Conservation (phyloP, 164 flowering plant genomes). For the Chimonanthus salicifolius region DNA sequence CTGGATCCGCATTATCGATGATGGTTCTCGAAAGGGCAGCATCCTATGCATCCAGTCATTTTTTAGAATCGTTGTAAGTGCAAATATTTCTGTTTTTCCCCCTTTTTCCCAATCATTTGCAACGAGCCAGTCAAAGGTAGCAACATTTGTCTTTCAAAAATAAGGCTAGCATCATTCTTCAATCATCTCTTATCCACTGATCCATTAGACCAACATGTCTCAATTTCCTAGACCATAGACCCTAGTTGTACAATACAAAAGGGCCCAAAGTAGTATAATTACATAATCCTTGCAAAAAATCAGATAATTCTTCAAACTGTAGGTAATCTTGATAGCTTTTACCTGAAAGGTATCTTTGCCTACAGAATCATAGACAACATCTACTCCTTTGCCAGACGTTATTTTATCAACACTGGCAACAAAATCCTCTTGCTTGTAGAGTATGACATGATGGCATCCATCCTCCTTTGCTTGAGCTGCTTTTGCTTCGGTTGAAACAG, state of each 20-base stretch:
- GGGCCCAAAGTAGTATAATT: background rate
- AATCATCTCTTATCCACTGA: too few relatives aligned
- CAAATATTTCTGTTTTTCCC: background rate
- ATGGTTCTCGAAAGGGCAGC: background rate
- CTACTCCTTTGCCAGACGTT: constrained; percentile 28
- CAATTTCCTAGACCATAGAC: background rate
- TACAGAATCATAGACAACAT: constrained; percentile 33
- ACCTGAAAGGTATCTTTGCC: constrained; percentile 34
- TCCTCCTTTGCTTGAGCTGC: constrained; percentile 81
- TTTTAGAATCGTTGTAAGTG: background rate
- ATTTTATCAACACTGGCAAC: constrained; percentile 53
- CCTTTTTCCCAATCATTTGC: background rate
- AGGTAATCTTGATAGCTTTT: background rate
- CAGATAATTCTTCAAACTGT: background rate
- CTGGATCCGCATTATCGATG: background rate
- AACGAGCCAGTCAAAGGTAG: background rate
- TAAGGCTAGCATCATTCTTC: too few relatives aligned
- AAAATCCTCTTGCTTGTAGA: constrained; percentile 71
- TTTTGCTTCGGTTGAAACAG: constrained; percentile 81
- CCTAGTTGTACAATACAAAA: background rate
- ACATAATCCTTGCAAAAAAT: background rate
- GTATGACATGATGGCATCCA: constrained; percentile 78
- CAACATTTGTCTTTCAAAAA: background rate
- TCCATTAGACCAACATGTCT: too few relatives aligned
- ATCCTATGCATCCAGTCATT: background rate